A percentile compares a stretch with the other conserved stretches of the same genome.
Conservation (phyloP, 805 yeast species). For the Candida verbasci region DNA sequence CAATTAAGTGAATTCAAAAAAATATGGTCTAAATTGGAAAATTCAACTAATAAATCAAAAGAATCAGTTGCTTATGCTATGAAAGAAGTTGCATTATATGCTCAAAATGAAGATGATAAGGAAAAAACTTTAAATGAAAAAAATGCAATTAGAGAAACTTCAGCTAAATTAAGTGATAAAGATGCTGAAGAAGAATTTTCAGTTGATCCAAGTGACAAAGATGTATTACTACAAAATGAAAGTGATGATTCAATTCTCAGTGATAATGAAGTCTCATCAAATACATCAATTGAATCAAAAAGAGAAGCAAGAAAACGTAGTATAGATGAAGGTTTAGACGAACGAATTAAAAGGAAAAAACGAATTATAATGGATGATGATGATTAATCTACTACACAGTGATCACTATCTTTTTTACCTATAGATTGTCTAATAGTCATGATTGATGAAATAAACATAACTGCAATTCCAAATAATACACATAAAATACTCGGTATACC, state of each 20-base stretch:
- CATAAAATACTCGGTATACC: conserved; percentile 59
- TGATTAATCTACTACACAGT: conserved; percentile 42
- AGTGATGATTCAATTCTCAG: too few species aligned
- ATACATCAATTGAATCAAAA: background rate
- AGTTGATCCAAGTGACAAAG: too few species aligned
- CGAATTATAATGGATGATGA: conserved; percentile 15
- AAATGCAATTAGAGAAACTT: too few species aligned
- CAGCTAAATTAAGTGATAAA: background rate
- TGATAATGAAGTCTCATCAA: background rate
- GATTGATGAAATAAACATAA: conserved; percentile 76
- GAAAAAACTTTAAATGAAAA: too few species aligned
- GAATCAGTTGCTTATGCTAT: conserved; percentile 14
- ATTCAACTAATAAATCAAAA: conserved; percentile 9
- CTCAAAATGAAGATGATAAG: conserved; percentile 13
- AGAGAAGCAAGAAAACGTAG: conserved; percentile 8
- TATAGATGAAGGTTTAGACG: conserved; percentile 11
- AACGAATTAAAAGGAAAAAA: conserved; percentile 6
- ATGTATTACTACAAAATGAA: too few species aligned
- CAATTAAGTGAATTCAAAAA: conserved; percentile 30
- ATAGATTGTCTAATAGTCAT: conserved; percentile 58
- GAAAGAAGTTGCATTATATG: conserved; percentile 13
- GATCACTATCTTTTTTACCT: conserved; percentile 39
- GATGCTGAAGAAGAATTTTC: background rate
- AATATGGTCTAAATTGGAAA: conserved; percentile 24
- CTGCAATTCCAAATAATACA: conserved; percentile 64